Evolutionary conservation across 2,329 filamentous ascomycete species (phyloP).

Genomic region (Ilyonectria destructans): DNA sequence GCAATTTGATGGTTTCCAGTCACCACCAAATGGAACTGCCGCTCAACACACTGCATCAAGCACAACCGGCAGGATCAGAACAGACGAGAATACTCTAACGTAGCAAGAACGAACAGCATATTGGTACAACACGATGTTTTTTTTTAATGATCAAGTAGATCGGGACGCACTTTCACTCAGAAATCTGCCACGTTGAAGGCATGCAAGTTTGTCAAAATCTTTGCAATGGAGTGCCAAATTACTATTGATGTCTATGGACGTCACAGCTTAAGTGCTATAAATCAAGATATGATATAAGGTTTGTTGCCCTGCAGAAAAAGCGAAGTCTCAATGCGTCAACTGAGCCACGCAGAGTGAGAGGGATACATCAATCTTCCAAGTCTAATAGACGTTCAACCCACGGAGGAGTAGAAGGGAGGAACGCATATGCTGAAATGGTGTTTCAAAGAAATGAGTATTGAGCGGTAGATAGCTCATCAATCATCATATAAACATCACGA

Average conservation of each 20-base stretch:
- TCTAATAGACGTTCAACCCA: slow-evolving; percentile 70
- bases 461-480: not conserved
- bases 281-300: not conserved
- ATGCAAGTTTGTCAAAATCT: not conserved
- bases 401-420: slow-evolving; percentile 63
- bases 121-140: no score
- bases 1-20: slow-evolving; percentile 4
- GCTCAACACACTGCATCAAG: not conserved
- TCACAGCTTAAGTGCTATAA: not conserved
- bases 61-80: not conserved
- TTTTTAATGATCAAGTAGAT: not conserved
- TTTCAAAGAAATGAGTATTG: slow-evolving; percentile 1
- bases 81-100: not conserved
- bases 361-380: slow-evolving; percentile 67
- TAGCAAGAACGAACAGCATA: no score
- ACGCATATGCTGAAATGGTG: slow-evolving; percentile 71
- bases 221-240: not conserved
- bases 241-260: not conserved
- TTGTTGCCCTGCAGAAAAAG: slow-evolving; percentile 66
- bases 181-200: not conserved
- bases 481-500: not conserved
- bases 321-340: slow-evolving; percentile 62
- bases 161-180: not conserved
- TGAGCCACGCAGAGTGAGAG: slow-evolving; percentile 68
- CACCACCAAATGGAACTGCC: slow-evolving; percentile 10